A percentile compares a stretch with the other conserved stretches of the same genome.
Conservation (phyloP, 2,329 filamentous ascomycete species). For the Sphaerulina populicola region DNA sequence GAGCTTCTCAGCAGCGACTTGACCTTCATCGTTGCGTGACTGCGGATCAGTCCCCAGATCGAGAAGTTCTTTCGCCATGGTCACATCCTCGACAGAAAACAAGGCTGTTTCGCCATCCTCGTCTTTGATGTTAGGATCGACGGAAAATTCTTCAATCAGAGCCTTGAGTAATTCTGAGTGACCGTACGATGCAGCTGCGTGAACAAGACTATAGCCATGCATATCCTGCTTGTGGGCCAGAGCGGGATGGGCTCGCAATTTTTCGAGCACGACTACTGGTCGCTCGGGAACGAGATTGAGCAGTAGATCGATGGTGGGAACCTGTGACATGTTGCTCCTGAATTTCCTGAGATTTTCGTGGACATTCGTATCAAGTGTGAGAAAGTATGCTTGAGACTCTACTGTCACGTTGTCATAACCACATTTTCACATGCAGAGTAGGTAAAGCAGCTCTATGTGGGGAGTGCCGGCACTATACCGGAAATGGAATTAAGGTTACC, state of each 20-base stretch:
- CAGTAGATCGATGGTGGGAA: constrained; percentile 39
- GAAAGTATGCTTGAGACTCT: no score
- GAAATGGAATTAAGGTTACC: no score
- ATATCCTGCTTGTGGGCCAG: constrained; percentile 75
- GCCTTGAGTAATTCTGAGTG: constrained; percentile 70
- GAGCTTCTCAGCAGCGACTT: constrained; percentile 75
- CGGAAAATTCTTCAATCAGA: constrained; percentile 66
- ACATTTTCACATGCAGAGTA: no score
- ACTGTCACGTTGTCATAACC: no score
- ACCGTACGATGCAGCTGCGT: constrained; percentile 88
- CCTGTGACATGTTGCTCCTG: constrained; percentile 23
- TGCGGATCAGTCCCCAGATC: constrained; percentile 64
- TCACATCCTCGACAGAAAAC: constrained; percentile 77
- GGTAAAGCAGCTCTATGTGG: no score
- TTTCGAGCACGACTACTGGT: constrained; percentile 60
- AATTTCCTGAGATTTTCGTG: not conserved
- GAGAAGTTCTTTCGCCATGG: constrained; percentile 68
- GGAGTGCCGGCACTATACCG: no score
- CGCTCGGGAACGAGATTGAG: constrained; percentile 67
- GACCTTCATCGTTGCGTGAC: constrained; percentile 62
- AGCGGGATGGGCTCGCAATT: constrained; percentile 65
- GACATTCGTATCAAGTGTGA: no score
- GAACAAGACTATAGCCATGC: constrained; percentile 87
- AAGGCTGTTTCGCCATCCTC: constrained; percentile 92
- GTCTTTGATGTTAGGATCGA: constrained; percentile 72